Conservation (phyloP, 2,329 filamentous ascomycete genomes). For the Corinectria fuckeliana region DNA sequence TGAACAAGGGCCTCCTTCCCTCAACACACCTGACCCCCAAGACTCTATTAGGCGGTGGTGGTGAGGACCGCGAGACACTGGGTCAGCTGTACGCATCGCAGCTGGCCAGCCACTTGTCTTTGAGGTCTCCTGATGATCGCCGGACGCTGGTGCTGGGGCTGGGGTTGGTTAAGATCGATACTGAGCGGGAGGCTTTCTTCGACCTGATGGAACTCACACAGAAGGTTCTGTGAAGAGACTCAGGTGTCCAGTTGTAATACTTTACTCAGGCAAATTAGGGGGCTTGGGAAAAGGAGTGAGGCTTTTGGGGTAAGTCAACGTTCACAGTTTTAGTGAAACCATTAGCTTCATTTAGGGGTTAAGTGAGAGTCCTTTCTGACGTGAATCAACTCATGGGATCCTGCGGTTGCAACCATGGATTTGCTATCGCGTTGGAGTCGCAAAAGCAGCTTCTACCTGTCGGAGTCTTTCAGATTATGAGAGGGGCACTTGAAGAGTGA, state of each 20-base stretch:
- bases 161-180: conserved; percentile 59
- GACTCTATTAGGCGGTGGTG: conserved; percentile 84
- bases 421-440: neutral
- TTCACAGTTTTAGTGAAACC: neutral
- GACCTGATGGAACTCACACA: conserved; percentile 69
- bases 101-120: conserved; percentile 79
- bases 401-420: neutral
- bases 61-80: conserved; percentile 78
- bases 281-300: neutral
- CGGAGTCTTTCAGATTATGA: neutral
- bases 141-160: conserved; percentile 68
- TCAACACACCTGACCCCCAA: conserved; percentile 83
- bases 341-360: neutral
- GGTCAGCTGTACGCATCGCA: conserved; percentile 91
- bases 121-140: conserved; percentile 69
- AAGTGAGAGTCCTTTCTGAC: neutral
- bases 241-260: too few species aligned
- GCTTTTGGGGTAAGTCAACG: neutral
- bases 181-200: conserved; percentile 65
- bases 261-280: neutral
- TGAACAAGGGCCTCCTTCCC: conserved; percentile 66
- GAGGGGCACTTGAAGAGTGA: neutral
- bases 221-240: conserved; percentile 54
- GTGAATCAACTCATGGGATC: neutral
- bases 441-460: neutral